Evolutionary conservation across 345 rosid species (phyloP).

Genomic region (Ricinus communis): DNA sequence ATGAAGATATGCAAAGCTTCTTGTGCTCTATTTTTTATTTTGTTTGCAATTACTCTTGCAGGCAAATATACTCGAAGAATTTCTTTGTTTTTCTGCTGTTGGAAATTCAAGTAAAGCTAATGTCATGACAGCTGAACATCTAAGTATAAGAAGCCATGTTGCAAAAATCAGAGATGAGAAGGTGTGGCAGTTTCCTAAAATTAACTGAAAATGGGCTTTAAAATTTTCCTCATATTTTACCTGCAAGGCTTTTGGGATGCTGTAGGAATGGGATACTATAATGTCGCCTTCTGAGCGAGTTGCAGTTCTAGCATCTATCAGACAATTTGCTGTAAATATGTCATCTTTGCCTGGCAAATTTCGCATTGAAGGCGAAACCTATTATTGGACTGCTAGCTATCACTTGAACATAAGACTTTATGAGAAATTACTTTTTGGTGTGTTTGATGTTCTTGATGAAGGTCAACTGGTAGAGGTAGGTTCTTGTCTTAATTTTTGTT

Average conservation of each 20-base stretch:
- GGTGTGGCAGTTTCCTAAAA: constrained; percentile 40
- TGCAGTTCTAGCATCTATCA: constrained; percentile 67
- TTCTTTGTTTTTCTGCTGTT: constrained; percentile 56
- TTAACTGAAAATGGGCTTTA: not conserved
- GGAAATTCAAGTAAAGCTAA: too few relatives aligned
- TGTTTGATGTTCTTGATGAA: constrained; percentile 92
- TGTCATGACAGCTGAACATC: constrained; percentile 48
- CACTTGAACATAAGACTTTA: constrained; percentile 79
- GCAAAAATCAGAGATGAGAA: constrained; percentile 70
- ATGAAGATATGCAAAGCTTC: not conserved
- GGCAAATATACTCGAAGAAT: constrained; percentile 84
- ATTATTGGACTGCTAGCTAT: constrained; percentile 76
- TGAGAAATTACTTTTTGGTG: constrained; percentile 64
- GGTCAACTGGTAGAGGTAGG: constrained; percentile 87
- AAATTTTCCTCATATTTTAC: not conserved
- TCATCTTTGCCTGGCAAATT: constrained; percentile 61
- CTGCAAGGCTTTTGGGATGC: constrained; percentile 25
- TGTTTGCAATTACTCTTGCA: constrained; percentile 28
- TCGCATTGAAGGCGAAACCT: constrained; percentile 73
- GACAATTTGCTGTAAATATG: constrained; percentile 55
- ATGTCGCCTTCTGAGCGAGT: constrained; percentile 76
- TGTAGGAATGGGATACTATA: constrained; percentile 71
- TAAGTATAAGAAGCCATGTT: constrained; percentile 53
- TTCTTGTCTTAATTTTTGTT: constrained; percentile 17
- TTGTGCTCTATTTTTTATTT: constrained; percentile 14